Percentiles rank a stretch among this genome's conserved stretches.
Conservation (phyloP, 306 rosid genomes). For the Vachellia collinsii region DNA sequence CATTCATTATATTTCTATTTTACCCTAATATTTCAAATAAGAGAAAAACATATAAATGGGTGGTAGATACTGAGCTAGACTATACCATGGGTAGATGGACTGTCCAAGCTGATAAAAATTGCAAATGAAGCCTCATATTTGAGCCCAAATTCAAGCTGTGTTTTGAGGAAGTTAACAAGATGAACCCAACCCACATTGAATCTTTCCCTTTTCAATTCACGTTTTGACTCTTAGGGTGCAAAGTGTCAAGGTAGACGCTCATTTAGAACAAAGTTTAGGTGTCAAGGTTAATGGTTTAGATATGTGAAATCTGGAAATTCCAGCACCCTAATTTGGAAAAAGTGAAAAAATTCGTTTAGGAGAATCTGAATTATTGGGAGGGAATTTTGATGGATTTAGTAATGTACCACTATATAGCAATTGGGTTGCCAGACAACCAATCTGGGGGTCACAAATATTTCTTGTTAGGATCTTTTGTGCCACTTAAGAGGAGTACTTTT, state of each 20-base stretch:
- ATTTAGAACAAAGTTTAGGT: background rate
- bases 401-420: background rate
- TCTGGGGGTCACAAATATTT: background rate
- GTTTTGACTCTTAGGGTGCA: background rate
- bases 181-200: background rate
- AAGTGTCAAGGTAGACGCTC: background rate
- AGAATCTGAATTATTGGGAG: slow-evolving; percentile 22
- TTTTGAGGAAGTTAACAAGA: background rate
- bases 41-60: background rate
- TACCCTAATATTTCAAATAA: background rate
- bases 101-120: background rate
- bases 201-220: background rate
- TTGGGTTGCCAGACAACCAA: background rate
- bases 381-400: background rate
- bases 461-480: background rate
- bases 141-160: background rate
- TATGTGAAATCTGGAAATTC: background rate
- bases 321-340: background rate
- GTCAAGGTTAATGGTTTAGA: background rate
- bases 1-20: background rate
- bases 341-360: background rate
- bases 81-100: background rate
- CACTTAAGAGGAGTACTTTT: slow-evolving; percentile 14
- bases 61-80: background rate
- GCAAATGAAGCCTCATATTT: background rate